A percentile compares a stretch with the other conserved stretches of the same genome.
phyloP scores from a whole-genome alignment of 139 green algal genomes.

The Eudorina sp. region DNA sequence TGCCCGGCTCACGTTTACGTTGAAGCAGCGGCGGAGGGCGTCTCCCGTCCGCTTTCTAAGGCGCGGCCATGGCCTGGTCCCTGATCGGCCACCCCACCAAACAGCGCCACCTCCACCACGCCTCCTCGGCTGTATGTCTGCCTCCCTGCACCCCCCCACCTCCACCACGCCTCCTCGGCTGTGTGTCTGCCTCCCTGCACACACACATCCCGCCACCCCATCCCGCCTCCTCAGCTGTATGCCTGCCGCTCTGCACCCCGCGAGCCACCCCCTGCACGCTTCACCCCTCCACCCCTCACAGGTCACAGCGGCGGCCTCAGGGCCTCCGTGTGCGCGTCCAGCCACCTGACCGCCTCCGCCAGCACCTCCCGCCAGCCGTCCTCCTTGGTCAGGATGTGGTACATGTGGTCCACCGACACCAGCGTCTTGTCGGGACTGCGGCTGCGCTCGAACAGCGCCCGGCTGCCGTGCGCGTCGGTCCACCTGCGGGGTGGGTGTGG shows the following conservation, averaged over 20 bases:
- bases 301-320: too few species aligned
- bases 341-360: neutral
- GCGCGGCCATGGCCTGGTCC: too few species aligned
- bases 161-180: neutral
- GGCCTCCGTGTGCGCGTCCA: conserved; percentile 34
- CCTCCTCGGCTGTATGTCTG: neutral
- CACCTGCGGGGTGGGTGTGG: conserved; percentile 9
- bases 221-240: neutral
- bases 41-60: too few species aligned
- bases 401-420: conserved; percentile 42
- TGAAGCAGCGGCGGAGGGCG: too few species aligned
- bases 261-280: neutral
- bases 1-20: too few species aligned
- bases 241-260: neutral
- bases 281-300: neutral
- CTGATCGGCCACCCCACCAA: too few species aligned
- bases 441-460: conserved; percentile 12
- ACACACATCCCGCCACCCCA: too few species aligned
- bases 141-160: neutral
- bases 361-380: conserved; percentile 41
- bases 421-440: conserved; percentile 32
- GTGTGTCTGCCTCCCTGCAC: neutral
- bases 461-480: conserved; percentile 29
- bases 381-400: conserved; percentile 46
- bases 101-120: too few species aligned